Conservation (phyloP, 164 flowering plant species). For the Kingdonia uniflora region DNA sequence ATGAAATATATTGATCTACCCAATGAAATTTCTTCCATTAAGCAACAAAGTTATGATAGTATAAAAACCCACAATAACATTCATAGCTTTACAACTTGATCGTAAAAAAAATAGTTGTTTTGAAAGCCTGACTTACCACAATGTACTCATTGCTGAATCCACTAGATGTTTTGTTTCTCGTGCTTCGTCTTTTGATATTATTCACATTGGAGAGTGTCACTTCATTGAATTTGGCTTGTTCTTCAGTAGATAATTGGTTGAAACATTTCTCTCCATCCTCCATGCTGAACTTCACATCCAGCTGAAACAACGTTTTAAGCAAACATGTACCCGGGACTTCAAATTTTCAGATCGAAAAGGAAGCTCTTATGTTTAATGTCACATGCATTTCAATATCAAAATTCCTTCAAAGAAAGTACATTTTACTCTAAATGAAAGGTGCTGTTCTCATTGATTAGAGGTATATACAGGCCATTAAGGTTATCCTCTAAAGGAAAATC, state of each 20-base stretch:
- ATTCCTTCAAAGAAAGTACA: too few species aligned
- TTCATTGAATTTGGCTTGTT: slow-evolving; percentile 91
- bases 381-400: neutral
- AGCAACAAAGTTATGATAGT: too few species aligned
- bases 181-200: slow-evolving; percentile 56
- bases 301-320: slow-evolving; percentile 25
- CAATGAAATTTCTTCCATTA: too few species aligned
- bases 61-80: too few species aligned
- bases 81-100: too few species aligned
- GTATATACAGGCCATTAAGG: too few species aligned
- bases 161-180: slow-evolving; percentile 38
- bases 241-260: slow-evolving; percentile 90
- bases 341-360: neutral
- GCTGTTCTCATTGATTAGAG: too few species aligned
- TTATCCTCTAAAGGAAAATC: too few species aligned
- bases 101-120: too few species aligned
- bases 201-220: slow-evolving; percentile 94
- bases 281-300: slow-evolving; percentile 60
- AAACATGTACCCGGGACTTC: too few species aligned
- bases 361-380: neutral
- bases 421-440: too few species aligned
- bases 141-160: slow-evolving; percentile 92
- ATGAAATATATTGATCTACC: too few species aligned
- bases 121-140: slow-evolving; percentile 44
- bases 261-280: slow-evolving; percentile 85